Evolutionary conservation across 768 basidiomycete species (phyloP), one percentile per base, ranked within the genome.

Genomic region (Rubroboletus pulcherrimus): DNA sequence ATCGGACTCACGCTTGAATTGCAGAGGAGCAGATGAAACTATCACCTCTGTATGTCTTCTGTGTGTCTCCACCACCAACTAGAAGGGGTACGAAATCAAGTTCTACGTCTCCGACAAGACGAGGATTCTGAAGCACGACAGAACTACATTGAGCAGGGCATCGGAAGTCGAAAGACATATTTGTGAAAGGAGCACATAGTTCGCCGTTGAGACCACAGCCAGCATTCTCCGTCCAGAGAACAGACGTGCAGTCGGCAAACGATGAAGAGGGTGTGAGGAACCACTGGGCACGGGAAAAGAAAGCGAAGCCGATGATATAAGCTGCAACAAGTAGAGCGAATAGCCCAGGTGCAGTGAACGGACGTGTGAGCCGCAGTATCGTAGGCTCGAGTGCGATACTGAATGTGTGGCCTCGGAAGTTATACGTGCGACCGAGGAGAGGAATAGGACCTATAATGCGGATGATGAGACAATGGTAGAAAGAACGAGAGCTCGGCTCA

Each of bases 1-100:
- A 39, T 53, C 50, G 24, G 50, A 79, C 82, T 70, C 67, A 92
- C 85, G 85, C 83, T 75, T 93, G 91, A 39, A 86, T 76, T 39
- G 90, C 92, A 40, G 92, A 85, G 40, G 89, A 83, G 67, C 93
- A 94, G 37, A 93, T 81, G 67, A 93, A 94, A 53, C 79, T 84
- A 67, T 94, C 93, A 2, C 84, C 90, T 64, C 93, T 80, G 64
- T 93, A 94, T 5, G 91, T 93, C 39, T 67, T 66, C 45, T 84
- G 76, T 0, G 57, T 57, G 71, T 92, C 91, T 3, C 91, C 90
- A 17, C 93, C 93, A n/a, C 93, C 92, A 2, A 94, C 87, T 45
- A 94, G 77, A 24, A 93, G 75, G 7, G 91, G 90, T 21, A 81
- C 78, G 60, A 83, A 89, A 44, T 81, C 82, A 35, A 86, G 76